Evolutionary conservation across 345 rosid species (phyloP), one percentile per base, ranked within the genome.

Genomic region (Rhizophora mangle): DNA sequence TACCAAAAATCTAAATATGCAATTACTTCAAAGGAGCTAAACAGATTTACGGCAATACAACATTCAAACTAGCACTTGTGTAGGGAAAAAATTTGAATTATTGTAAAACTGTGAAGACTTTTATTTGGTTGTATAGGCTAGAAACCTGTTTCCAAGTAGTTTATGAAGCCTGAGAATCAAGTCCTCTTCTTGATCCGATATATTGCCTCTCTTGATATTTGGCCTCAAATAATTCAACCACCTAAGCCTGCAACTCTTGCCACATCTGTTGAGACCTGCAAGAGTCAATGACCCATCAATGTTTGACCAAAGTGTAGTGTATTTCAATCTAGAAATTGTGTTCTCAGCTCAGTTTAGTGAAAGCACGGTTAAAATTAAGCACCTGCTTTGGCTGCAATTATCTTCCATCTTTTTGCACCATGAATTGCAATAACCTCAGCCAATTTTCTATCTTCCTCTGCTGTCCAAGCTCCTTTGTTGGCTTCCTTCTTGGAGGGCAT

Each of bases 191-290:
- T 88, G 90, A 71, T 88, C 90, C 19, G 88, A 78, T 51, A 88
- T 86, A 62, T 88, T 84, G 60, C 93, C 93, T 78, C 93, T 88
- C 79, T 86, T 88, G 78, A 88, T 88, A 49, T 88, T 88, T 67
- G 93, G 93, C 74, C 93, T 84, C 21, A 88, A 77, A 72, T 88
- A 88, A 77, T 88, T 88, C 89, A 88, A 60, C 92, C 92, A 88
- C 55, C 92, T 81, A 57, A 88, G 76, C 69, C 93, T 81, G 83
- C 93, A 88, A 77, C 93, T 88, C 82, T 88, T 88, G 0, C 93
- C 93, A 57, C 88, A 73, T 65, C 93, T 68, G 66, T 78, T 79
- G 39, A 88, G 79, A 56, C 87, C 93, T 88, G 72, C 58, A 70
- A 69, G 61, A 58, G n/a, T 1, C 37, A 47, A 74, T n/a, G 11